phyloP scores from a whole-genome alignment of 164 flowering plant species.

The Litsea cubeba region DNA sequence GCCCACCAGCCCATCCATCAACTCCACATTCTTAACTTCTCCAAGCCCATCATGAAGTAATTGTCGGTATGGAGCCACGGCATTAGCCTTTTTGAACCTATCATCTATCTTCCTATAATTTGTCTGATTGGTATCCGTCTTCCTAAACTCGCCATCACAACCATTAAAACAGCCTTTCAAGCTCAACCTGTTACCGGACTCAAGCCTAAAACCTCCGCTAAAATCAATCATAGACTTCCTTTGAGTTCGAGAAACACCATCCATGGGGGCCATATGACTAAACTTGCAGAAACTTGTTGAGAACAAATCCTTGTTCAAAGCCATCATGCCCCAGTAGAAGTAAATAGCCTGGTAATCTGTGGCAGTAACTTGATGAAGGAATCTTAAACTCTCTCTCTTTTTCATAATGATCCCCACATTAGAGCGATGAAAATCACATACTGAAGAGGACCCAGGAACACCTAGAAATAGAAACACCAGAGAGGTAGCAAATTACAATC shows the following conservation, averaged over 20 bases:
- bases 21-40: slow-evolving; percentile 12
- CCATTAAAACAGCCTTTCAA: slow-evolving; percentile 28
- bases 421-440: slow-evolving; percentile 4
- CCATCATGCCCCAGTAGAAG: slow-evolving; percentile 16
- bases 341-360: not conserved
- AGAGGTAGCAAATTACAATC: not conserved
- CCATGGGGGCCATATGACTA: not conserved
- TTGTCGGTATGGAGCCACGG: slow-evolving; percentile 27
- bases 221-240: slow-evolving; percentile 2
- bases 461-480: not conserved
- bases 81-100: slow-evolving; percentile 19
- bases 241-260: slow-evolving; percentile 3
- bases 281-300: slow-evolving; percentile 6
- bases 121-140: slow-evolving; percentile 1
- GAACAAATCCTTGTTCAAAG: slow-evolving; percentile 14
- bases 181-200: slow-evolving; percentile 11
- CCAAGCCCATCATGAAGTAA: slow-evolving; percentile 24
- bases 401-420: slow-evolving; percentile 28
- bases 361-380: slow-evolving; percentile 10
- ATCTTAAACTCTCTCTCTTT: slow-evolving; percentile 22
- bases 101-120: slow-evolving; percentile 6
- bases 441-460: not conserved
- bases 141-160: not conserved
- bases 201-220: slow-evolving; percentile 5
- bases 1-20: slow-evolving; percentile 18